Conservation (phyloP, 169 alveolate genomes). For the Plasmodium adleri region DNA sequence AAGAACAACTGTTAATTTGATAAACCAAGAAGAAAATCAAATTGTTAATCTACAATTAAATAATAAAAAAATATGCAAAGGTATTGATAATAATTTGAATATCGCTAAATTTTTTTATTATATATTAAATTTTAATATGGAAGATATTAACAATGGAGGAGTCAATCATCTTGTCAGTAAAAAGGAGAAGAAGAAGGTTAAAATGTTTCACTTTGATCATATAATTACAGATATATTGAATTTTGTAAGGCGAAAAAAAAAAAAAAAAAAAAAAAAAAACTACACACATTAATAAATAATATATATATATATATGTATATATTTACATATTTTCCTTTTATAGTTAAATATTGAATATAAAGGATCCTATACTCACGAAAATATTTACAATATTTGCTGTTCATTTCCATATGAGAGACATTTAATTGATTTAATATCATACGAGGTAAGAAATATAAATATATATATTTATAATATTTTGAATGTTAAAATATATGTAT, state of each 20-base stretch:
- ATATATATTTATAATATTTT: neutral
- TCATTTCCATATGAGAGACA: conserved; percentile 70
- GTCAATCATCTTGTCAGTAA: conserved; percentile 13
- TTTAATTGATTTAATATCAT: conserved; percentile 53
- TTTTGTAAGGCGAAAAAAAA: conserved; percentile 34
- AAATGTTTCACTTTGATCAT: conserved; percentile 71
- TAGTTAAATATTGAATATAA: conserved; percentile 64
- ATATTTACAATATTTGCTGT: conserved; percentile 62
- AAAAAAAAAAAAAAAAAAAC: neutral
- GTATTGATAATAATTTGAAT: conserved; percentile 40
- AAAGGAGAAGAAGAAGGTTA: conserved; percentile 52
- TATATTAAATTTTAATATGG: conserved; percentile 27
- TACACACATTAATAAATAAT: neutral
- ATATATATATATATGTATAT: neutral
- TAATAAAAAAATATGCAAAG: conserved; percentile 36
- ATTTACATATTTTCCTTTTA: neutral
- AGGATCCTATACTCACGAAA: conserved; percentile 66
- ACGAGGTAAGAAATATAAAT: conserved; percentile 43
- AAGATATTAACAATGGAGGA: conserved; percentile 7
- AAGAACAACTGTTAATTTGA: conserved; percentile 17
- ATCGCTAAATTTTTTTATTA: conserved; percentile 60
- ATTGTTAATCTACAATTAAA: neutral
- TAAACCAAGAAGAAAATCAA: neutral
- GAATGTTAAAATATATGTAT: neutral
- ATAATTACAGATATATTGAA: conserved; percentile 49